These are phyloP conservation scores for Leccinum fibrillosum DNA, from an alignment of 768 basidiomycete genomes.

Conservation along the genomic window DNA sequence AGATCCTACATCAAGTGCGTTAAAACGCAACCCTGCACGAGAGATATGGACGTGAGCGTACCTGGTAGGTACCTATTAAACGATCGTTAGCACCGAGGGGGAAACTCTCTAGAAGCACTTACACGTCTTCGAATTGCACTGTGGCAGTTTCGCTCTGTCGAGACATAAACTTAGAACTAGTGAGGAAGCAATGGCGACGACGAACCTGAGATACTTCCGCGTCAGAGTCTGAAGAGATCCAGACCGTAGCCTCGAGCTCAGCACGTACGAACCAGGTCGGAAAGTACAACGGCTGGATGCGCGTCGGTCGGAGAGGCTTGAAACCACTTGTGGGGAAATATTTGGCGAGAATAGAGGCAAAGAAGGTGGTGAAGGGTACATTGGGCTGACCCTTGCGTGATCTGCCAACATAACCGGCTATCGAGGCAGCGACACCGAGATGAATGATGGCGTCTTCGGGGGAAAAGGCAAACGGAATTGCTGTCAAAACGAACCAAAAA, in stretches of 20 bases:
- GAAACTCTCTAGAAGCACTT: slow-evolving; percentile 27
- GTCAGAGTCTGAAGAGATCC: slow-evolving; percentile 24
- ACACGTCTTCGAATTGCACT: slow-evolving; percentile 44
- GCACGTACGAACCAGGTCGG: slow-evolving; percentile 63
- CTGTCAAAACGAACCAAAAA: slow-evolving; percentile 26
- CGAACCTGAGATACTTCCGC: slow-evolving; percentile 24
- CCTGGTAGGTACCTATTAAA: slow-evolving; percentile 29
- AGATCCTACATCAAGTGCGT: slow-evolving; percentile 12
- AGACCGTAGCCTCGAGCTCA: slow-evolving; percentile 41
- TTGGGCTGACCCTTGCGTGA: slow-evolving; percentile 9
- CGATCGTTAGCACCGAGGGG: slow-evolving; percentile 12
- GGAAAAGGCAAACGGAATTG: slow-evolving; percentile 50
- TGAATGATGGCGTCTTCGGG: slow-evolving; percentile 42
- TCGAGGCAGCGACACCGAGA: slow-evolving; percentile 34
- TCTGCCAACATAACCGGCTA: slow-evolving; percentile 26
- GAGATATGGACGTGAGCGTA: slow-evolving; percentile 6
- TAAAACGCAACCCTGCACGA: neutral
- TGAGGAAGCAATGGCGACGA: slow-evolving; percentile 4
- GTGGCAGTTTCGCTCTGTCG: slow-evolving; percentile 32
- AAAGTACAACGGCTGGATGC: slow-evolving; percentile 54
- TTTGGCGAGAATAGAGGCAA: slow-evolving; percentile 34
- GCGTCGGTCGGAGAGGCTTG: slow-evolving; percentile 41
- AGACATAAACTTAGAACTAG: slow-evolving; percentile 2
- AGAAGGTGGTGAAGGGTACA: slow-evolving; percentile 22
- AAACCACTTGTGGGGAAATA: slow-evolving; percentile 38